Evolutionary conservation across 148 eudicot genomes (phyloP).

Genomic region (Rhododendron mucronatum): DNA sequence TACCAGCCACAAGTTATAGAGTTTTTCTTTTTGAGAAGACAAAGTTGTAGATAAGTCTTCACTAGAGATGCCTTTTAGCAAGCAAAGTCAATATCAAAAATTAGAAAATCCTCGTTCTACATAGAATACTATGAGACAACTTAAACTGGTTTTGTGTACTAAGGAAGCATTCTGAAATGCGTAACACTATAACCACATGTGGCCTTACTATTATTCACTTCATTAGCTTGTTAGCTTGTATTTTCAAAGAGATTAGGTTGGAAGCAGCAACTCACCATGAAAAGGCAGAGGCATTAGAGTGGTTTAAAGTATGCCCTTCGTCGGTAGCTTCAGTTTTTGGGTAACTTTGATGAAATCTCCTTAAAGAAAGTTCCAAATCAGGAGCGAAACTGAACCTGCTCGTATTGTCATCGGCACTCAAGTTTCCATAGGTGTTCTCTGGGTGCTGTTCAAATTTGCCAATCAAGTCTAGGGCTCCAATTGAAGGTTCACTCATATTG

Average conservation of each 20-base stretch:
- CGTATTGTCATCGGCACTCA: conserved; percentile 16
- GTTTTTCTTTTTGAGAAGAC: not conserved
- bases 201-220: not conserved
- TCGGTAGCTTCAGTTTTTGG: conserved; percentile 33
- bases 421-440: conserved; percentile 4
- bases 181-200: not conserved
- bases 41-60: not conserved
- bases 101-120: not conserved
- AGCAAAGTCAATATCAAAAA: not conserved
- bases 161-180: not conserved
- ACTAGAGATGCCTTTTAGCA: not conserved
- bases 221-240: not conserved
- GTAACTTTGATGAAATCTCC: conserved; percentile 43
- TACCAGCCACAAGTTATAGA: not conserved
- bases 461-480: conserved; percentile 44
- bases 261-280: conserved; percentile 50
- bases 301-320: conserved; percentile 48
- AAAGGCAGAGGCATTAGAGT: conserved; percentile 78
- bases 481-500: conserved; percentile 19
- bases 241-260: not conserved
- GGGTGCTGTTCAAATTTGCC: conserved; percentile 37
- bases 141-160: not conserved
- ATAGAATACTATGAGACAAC: not conserved
- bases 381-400: conserved; percentile 13
- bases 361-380: conserved; percentile 44